Base-by-base conservation (phyloP, 495 filamentous ascomycete genomes). In the Xylaria venustula region DNA sequence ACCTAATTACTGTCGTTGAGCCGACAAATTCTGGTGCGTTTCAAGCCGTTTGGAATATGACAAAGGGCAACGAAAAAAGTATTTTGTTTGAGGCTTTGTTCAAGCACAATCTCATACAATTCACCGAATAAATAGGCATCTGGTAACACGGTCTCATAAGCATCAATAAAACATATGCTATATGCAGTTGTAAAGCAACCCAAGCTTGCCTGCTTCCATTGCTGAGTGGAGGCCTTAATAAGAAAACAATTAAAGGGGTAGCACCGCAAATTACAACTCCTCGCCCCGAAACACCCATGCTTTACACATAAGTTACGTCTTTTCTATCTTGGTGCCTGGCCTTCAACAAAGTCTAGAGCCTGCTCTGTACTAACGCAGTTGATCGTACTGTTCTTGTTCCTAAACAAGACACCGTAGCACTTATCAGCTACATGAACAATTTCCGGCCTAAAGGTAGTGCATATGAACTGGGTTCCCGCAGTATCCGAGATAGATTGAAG, bases 361-460 rank as follows among this genome's bases (percentile, higher is more conserved):
- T 95, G 89, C 62, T 96, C 90, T 59, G 87, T 83, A 63, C 85
- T 87, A 34, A 96, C 93, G 34, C 92, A 91, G 72, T 95, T 91
- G 61, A 98, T 93, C 17, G 87, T 88, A 74, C 88, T 92, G 60
- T 91, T 94, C 83, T 97, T 97, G 67, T 93, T 91, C 52, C 86
- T 83, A 78, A 97, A 98, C 54, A 89, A 87, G 25, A 99, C 94
- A 50, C 95, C 95, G 70, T 99, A 99, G 76, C 93, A 96, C 77
- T 97, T 95, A 76, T 97, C 92, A 19, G 95, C 95, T 36, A 98
- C 92, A 51, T 87, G 84, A 60, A 99, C 81, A 82, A 99, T 96
- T 76, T 99, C 94, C 17, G 95, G 95, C 32, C 94, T 84, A 86
- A 99, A 99, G 5, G 94, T 99, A 3, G 94, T 99, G 79, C 81